These are phyloP conservation scores for Hsuehochloa calcarea DNA, from an alignment of 176 grass and related monocot species.

Conservation along the genomic window DNA sequence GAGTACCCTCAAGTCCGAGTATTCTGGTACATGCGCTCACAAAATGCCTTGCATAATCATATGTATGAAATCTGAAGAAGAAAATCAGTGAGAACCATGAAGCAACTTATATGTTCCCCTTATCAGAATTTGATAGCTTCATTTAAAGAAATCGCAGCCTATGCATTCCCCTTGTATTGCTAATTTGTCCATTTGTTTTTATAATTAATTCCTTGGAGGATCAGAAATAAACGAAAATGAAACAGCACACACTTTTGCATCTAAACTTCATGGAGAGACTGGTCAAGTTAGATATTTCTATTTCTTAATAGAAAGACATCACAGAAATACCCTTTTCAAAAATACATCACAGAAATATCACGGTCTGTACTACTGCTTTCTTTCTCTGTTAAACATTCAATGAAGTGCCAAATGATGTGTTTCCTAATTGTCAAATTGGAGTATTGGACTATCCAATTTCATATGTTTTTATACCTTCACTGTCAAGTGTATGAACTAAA, in stretches of 20 bases:
- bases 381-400: background rate
- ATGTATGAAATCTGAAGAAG: slow-evolving; percentile 71
- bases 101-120: background rate
- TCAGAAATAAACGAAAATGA: slow-evolving; percentile 1
- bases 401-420: background rate
- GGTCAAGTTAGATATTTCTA: slow-evolving; percentile 6
- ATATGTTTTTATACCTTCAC: background rate
- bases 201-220: background rate
- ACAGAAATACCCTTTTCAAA: background rate
- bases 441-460: background rate
- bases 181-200: background rate
- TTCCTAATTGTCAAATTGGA: slow-evolving; percentile 10
- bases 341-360: background rate
- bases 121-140: slow-evolving; percentile 2
- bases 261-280: background rate
- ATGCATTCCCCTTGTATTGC: background rate
- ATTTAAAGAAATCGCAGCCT: background rate
- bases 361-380: background rate
- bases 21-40: slow-evolving; percentile 98
- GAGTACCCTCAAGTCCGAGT: slow-evolving; percentile 96
- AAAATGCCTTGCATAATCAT: slow-evolving; percentile 89
- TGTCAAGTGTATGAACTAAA: background rate
- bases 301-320: background rate
- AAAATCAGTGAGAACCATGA: slow-evolving; percentile 19
- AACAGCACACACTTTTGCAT: background rate